These are phyloP conservation scores for Phyllachora maydis DNA, from an alignment of 2,329 filamentous ascomycete genomes.

Conservation along the genomic window DNA sequence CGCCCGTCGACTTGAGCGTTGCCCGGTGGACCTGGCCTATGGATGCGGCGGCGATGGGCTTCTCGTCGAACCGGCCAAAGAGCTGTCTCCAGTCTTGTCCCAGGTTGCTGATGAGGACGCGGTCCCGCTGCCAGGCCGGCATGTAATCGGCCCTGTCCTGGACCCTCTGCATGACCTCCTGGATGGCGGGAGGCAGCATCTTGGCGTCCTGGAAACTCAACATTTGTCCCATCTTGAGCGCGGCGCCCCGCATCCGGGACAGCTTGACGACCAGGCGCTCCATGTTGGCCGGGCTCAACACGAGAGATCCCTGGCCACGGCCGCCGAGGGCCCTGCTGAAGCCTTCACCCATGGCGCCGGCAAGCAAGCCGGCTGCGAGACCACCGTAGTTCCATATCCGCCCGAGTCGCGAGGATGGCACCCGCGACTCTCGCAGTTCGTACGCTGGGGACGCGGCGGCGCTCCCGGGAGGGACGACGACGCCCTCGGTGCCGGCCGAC, in stretches of 20 bases:
- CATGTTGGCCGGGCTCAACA: conserved; percentile 81
- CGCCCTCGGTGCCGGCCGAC: too few species aligned
- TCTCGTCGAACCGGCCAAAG: conserved; percentile 71
- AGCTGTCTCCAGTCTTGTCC: conserved; percentile 69
- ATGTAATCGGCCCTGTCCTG: conserved; percentile 97
- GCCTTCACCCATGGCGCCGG: conserved; percentile 73
- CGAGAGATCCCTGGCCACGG: conserved; percentile 47
- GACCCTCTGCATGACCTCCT: conserved; percentile 78
- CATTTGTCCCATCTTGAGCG: conserved; percentile 95
- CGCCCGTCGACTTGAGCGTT: conserved; percentile 51
- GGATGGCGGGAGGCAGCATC: conserved; percentile 73
- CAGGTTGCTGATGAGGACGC: conserved; percentile 60
- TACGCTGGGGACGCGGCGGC: conserved; percentile 18
- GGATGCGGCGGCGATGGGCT: conserved; percentile 83
- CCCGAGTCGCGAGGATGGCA: conserved; percentile 72
- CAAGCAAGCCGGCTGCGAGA: conserved; percentile 84
- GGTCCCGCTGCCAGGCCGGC: conserved; percentile 81
- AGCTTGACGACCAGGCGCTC: conserved; percentile 82
- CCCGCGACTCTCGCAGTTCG: conserved; percentile 67
- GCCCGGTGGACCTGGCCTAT: conserved; percentile 93
- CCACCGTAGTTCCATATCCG: conserved; percentile 90
- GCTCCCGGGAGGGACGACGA: too few species aligned
- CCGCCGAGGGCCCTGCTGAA: conserved; percentile 62
- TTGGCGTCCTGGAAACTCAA: conserved; percentile 96
- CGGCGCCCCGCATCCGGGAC: conserved; percentile 89